phyloP scores from a whole-genome alignment of 192 early-diverging fungal species.

The Diversispora eburnea region DNA sequence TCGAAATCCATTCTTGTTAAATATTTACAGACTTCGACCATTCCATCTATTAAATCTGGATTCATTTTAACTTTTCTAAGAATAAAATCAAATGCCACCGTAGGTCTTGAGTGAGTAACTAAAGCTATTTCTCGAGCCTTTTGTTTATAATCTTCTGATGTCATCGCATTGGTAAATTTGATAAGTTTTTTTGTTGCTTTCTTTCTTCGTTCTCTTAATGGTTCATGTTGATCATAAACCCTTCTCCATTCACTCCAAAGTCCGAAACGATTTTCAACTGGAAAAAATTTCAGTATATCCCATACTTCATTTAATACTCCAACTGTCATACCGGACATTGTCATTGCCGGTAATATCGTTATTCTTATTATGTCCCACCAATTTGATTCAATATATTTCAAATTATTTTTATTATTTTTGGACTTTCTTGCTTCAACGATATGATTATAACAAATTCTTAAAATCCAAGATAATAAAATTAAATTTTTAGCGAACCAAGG shows the following conservation, averaged over 20 bases:
- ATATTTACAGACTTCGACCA: slow-evolving; percentile 75
- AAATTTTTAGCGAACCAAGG: slow-evolving; percentile 26
- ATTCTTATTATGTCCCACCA: slow-evolving; percentile 39
- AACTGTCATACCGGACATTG: slow-evolving; percentile 58
- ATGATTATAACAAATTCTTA: not conserved
- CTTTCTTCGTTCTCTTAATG: slow-evolving; percentile 42
- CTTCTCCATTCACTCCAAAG: slow-evolving; percentile 80
- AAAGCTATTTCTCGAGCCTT: slow-evolving; percentile 72
- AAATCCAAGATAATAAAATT: not conserved
- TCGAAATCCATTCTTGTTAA: slow-evolving; percentile 72
- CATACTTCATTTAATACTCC: slow-evolving; percentile 61
- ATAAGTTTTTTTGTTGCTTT: slow-evolving; percentile 45
- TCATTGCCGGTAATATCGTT: slow-evolving; percentile 58
- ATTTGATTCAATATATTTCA: not conserved
- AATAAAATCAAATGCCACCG: slow-evolving; percentile 64
- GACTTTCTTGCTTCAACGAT: not conserved
- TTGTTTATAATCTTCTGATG: slow-evolving; percentile 65
- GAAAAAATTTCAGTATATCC: slow-evolving; percentile 54
- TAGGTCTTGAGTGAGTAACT: slow-evolving; percentile 70
- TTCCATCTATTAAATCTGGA: slow-evolving; percentile 66
- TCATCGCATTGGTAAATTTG: slow-evolving; percentile 63
- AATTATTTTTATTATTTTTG: not conserved
- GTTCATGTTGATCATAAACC: slow-evolving; percentile 39
- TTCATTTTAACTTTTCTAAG: slow-evolving; percentile 68
- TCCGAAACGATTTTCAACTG: slow-evolving; percentile 58